These are phyloP conservation scores for Fusarium metavorans DNA, from an alignment of 2,329 filamentous ascomycete species.

Conservation along the genomic window DNA sequence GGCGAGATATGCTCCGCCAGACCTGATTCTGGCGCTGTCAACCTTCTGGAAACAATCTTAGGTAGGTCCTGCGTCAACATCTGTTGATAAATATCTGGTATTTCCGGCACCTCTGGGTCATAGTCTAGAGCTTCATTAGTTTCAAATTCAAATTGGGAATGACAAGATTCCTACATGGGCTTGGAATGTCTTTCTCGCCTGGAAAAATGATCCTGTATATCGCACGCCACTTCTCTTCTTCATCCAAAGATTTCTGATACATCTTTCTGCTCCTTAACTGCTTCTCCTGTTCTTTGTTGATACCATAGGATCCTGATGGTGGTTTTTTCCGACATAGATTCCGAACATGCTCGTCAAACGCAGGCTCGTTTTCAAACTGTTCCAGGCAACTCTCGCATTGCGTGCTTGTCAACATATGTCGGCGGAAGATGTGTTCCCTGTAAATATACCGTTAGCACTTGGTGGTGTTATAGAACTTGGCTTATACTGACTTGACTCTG, in stretches of 20 bases:
- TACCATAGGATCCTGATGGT: neutral
- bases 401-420: neutral
- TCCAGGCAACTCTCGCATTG: neutral
- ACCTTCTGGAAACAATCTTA: neutral
- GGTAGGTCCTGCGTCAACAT: neutral
- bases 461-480: neutral
- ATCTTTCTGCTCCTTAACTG: neutral
- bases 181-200: neutral
- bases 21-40: neutral
- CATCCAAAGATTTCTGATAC: neutral
- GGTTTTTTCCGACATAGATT: neutral
- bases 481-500: neutral
- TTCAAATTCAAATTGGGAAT: neutral
- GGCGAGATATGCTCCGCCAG: neutral
- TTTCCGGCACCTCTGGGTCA: neutral
- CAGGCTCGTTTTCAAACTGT: neutral
- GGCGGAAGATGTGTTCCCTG: neutral
- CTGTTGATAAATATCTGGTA: neutral
- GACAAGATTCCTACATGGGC: neutral
- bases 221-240: neutral
- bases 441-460: neutral
- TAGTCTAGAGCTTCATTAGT: neutral
- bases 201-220: neutral
- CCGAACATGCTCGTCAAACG: neutral
- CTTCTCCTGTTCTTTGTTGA: neutral